Base-by-base conservation (phyloP, 768 basidiomycete species). In the Saitozyma podzolica region DNA sequence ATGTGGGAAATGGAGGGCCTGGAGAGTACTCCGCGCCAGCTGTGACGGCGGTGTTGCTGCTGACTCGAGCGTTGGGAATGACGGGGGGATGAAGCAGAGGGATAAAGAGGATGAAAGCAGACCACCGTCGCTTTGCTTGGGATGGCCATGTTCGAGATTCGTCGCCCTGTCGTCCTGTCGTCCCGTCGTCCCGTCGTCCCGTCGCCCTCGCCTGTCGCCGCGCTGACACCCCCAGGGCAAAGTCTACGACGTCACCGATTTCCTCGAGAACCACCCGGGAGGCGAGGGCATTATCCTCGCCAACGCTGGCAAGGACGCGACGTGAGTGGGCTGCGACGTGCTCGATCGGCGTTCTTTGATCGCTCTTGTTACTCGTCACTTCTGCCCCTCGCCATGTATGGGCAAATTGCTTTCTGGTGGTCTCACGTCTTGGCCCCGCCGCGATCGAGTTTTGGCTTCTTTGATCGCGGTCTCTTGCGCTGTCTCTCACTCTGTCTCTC, bases 181-280 rank as follows among this genome's bases (percentile, higher is more conserved):
- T 29, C 29, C 29, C 29, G 29, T 29, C 29, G 29, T 5, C 29
- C 2, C n/a, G 29, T 29, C 29, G 29, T 29, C 29, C 29, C 29
- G 29, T 29, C 29, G 29, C 29, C 29, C 2, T 29, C 29, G 29
- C 29, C 29, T 29, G 3, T 11, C n/a, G 49, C 8, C 11, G 13
- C 10, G 50, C 67, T 65, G 57, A 65, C 37, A 55, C 6, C 40
- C n/a, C 0, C 42, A 78, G 71, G 78, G 78, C 2, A 72, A 73
- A 14, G 70, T 77, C 13, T 79, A 79, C 65, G 76, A 79, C 56
- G 77, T 81, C 16, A 80, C 81, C 1, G 74, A 80, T 13, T 81
- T 81, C 65, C 50, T 81, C 39, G 69, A 75, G 39, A 53, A 66
- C 10, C 80, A 81, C 63, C 80, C 78, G 6, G 80, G 80, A n/a